Percentiles rank a stretch among this genome's conserved stretches.
phyloP scores from a whole-genome alignment of 2,329 filamentous ascomycete genomes.

The Fusarium palustre region DNA sequence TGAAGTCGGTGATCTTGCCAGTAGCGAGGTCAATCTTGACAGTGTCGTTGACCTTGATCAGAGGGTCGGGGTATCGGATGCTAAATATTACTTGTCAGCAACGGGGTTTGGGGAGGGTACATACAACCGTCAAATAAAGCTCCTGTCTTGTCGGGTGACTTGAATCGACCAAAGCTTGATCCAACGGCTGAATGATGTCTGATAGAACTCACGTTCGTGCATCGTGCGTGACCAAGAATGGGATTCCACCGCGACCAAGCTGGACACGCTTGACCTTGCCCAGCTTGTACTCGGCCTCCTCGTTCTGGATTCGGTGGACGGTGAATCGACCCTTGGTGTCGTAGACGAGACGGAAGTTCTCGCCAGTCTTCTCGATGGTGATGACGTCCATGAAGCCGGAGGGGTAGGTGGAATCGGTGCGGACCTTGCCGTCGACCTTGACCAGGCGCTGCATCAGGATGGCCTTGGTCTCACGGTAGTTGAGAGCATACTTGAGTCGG shows the following conservation, averaged over 20 bases:
- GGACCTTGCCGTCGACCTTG: conserved; percentile 99
- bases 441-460: conserved; percentile 99
- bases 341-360: conserved; percentile 99
- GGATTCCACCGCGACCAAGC: conserved; percentile 99
- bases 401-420: conserved; percentile 97
- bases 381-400: conserved; percentile 99
- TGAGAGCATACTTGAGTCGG: conserved; percentile 99
- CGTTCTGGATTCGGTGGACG: conserved; percentile 97
- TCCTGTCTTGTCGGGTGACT: conserved; percentile 51
- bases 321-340: conserved; percentile 99
- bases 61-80: conserved; percentile 98
- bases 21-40: conserved; percentile 98
- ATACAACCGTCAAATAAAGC: conserved; percentile 67
- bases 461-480: conserved; percentile 95
- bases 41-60: conserved; percentile 99
- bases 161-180: conserved; percentile 92
- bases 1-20: conserved; percentile 98
- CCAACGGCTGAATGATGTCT: conserved; percentile 99
- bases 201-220: conserved; percentile 99
- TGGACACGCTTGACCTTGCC: conserved; percentile 99
- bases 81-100: conserved; percentile 66
- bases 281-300: conserved; percentile 99
- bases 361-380: conserved; percentile 99
- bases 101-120: conserved; percentile 51
- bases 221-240: conserved; percentile 99